These are phyloP conservation scores for Hypoxylon sp. DNA, from an alignment of 2,329 filamentous ascomycete genomes.

Conservation along the genomic window DNA sequence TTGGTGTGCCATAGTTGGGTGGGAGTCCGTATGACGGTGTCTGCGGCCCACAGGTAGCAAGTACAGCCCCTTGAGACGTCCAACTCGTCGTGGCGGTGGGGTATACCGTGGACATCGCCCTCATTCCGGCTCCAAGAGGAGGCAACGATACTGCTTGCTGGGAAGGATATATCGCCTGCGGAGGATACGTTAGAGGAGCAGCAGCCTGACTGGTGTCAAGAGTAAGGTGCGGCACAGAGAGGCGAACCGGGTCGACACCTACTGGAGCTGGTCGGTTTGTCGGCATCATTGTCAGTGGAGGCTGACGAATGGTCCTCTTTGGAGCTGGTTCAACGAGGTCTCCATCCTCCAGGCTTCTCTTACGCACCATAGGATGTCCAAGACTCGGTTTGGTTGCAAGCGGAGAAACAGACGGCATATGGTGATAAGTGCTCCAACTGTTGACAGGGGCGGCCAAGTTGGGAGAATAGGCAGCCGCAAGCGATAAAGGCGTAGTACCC, in stretches of 20 bases:
- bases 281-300: slow-evolving; percentile 38
- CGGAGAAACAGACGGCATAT: slow-evolving; percentile 56
- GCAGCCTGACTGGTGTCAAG: slow-evolving; percentile 60
- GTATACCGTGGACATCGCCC: slow-evolving; percentile 82
- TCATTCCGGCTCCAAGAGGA: slow-evolving; percentile 66
- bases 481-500: slow-evolving; percentile 48
- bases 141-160: slow-evolving; percentile 66
- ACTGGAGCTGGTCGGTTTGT: slow-evolving; percentile 37
- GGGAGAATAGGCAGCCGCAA: slow-evolving; percentile 54
- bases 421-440: slow-evolving; percentile 52
- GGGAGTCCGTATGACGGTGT: slow-evolving; percentile 45
- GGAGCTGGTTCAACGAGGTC: slow-evolving; percentile 63
- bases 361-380: slow-evolving; percentile 54
- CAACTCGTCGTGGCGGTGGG: slow-evolving; percentile 57
- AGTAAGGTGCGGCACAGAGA: slow-evolving; percentile 77
- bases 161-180: slow-evolving; percentile 51
- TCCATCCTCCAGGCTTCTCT: slow-evolving; percentile 59
- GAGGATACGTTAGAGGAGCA: slow-evolving; percentile 42
- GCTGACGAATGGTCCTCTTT: slow-evolving; percentile 56
- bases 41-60: slow-evolving; percentile 46
- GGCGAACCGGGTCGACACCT: slow-evolving; percentile 53
- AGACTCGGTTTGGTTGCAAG: slow-evolving; percentile 57
- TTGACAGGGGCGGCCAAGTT: slow-evolving; percentile 47
- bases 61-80: slow-evolving; percentile 48
- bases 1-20: slow-evolving; percentile 58